These are phyloP conservation scores for Yamadazyma dushanensis DNA, from an alignment of 1,139 yeast genomes.

Conservation along the genomic window DNA sequence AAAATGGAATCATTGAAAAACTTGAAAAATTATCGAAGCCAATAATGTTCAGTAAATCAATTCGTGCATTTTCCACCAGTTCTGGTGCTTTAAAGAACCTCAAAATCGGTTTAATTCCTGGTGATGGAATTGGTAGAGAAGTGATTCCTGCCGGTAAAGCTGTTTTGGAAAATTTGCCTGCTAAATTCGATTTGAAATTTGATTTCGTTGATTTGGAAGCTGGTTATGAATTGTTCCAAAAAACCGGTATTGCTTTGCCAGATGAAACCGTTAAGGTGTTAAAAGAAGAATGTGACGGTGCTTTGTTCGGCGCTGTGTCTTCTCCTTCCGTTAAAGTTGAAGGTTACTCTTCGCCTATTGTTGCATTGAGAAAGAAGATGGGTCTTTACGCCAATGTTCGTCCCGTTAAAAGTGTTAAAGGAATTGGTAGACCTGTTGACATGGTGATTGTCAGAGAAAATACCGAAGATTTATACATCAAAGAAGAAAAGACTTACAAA, in stretches of 20 bases:
- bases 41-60: constrained; percentile 11
- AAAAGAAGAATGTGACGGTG: constrained; percentile 88
- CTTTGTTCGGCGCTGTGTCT: constrained; percentile 94
- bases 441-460: constrained; percentile 98
- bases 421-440: constrained; percentile 84
- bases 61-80: constrained; percentile 40
- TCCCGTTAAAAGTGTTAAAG: constrained; percentile 92
- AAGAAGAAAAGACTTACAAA: constrained; percentile 78
- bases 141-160: constrained; percentile 94
- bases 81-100: constrained; percentile 33
- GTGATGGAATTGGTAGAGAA: constrained; percentile 97
- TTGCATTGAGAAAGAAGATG: constrained; percentile 91
- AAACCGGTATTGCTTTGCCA: constrained; percentile 94
- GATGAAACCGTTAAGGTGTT: constrained; percentile 85
- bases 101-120: constrained; percentile 76
- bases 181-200: constrained; percentile 72
- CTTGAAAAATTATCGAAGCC: constrained; percentile 2
- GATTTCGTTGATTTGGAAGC: constrained; percentile 88
- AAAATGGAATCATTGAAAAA: constrained; percentile 2
- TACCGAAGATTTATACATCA: constrained; percentile 94
- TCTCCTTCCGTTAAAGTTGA: constrained; percentile 93
- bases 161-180: constrained; percentile 77
- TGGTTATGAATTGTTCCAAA: constrained; percentile 89
- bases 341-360: constrained; percentile 97
- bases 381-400: constrained; percentile 96